Evolutionary conservation across 208 protist genomes (phyloP), one percentile per base, ranked within the genome.

Genomic region (Trypanosoma scelopori): DNA sequence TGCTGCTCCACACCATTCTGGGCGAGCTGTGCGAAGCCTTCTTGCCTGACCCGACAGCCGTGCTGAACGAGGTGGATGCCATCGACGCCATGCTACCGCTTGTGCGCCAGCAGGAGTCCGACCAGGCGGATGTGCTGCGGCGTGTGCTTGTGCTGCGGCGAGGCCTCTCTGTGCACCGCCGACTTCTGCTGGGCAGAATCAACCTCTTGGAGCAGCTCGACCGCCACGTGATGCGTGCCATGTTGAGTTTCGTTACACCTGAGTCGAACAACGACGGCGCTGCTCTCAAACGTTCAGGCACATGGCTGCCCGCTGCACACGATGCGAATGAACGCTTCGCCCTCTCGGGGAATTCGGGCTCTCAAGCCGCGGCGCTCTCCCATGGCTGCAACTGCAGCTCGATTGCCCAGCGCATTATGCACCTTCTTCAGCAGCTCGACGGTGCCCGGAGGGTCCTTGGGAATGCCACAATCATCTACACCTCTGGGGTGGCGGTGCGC

Each of bases 401-500:
- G 9, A 59, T 84, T 45, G 53, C 74, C 42, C 43, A 53, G 30
- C 61, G 55, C 32, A 67, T 85, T 46, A 15, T 56, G 32, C 65
- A 63, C 25, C 46, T 74, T 0, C 71, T 85, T 45, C 60, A 47
- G 47, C 70, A 79, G 57, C 68, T 91, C 5, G 75, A 88, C 3
- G 62, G 45, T 22, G 81, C 79, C 0, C 81, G 81, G 25, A 74
- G 55, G 9, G 60, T 85, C 25, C 60, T 91, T 22, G 71, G 74
- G 27, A 85, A 86, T 64, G 76, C 78, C 35, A 91, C 82, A 6
- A 72, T 91, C 32, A 75, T 91, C 46, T 81, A 91, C 85, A 82
- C 46, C 60, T 84, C 79, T 25, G 76, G 55, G 6, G 82, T 87
- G 25, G 70, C 69, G 35, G 63, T 55, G 53, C 43, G 3, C 22